Evolutionary conservation across 2,329 filamentous ascomycete species (phyloP), one percentile per base, ranked within the genome.

Genomic region (Talaromyces islandicus): DNA sequence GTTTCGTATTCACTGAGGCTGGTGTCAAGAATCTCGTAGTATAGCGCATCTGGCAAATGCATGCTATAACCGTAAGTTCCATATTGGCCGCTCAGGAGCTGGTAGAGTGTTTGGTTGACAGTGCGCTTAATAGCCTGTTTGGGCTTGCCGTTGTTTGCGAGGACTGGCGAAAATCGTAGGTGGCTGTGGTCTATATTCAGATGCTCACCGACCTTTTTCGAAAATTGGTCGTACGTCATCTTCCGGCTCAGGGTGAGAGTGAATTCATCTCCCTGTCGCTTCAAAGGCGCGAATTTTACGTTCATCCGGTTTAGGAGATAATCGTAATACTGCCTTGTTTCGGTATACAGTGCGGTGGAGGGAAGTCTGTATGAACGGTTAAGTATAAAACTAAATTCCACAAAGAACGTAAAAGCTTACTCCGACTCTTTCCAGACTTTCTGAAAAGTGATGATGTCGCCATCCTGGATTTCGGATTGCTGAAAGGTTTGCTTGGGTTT

Each of bases 371-470:
- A 14, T 38, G 21, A 43, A 30, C n/a, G 58, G 21, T 38, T 54
- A 21, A 61, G 35, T 25, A 57, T 50, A 17, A 3, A 56, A n/a
- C 14, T 11, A 25, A 4, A 19, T n/a, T 58, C 25, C 41, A 21
- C 5, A 35, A 35, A 14, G 14, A n/a, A n/a, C n/a, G 38, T 43
- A 62, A 24, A 50, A 7, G 62, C 63, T 62, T 65, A 66, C 63
- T 75, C 71, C 12, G 71, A 67, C 35, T 77, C 75, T 58, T 75
- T 77, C 38, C 84, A 76, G 27, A 83, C 78, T 62, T 85, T 85
- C 73, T 99, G 94, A 77, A 97, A 97, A 71, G 92, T 96, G 60
- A 99, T 86, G 66, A 99, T 96, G 70, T 99, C 94, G 54, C 94
- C 94, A 68, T 99, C 93, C 72, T 97, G 93, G 25, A 99, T 89